These are phyloP conservation scores for Alternaria triticina DNA, from an alignment of 2,329 filamentous ascomycete species.

Conservation along the genomic window DNA sequence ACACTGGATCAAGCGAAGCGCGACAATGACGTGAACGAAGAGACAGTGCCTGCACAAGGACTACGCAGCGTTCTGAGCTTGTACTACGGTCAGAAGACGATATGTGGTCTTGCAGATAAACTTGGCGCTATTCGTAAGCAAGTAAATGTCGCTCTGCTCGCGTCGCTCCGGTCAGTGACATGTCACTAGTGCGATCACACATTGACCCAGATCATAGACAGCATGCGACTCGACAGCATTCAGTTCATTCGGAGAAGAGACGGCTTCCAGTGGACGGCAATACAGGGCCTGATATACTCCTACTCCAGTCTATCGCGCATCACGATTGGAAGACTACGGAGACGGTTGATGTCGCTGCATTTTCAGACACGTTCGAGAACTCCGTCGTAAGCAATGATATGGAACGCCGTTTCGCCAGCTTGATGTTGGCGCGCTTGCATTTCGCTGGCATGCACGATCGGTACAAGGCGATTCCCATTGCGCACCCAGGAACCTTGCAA, in stretches of 20 bases:
- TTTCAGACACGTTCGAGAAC: neutral
- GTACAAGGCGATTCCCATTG: slow-evolving; percentile 5
- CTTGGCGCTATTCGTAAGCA: slow-evolving; percentile 5
- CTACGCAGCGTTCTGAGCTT: neutral
- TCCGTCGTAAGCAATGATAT: neutral
- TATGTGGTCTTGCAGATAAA: neutral
- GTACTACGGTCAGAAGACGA: neutral
- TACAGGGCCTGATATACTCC: neutral
- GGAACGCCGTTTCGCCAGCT: neutral
- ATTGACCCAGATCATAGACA: neutral
- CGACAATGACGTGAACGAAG: neutral
- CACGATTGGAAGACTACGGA: neutral
- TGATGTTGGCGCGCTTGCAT: neutral
- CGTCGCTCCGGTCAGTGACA: slow-evolving; percentile 10
- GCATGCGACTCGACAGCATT: neutral
- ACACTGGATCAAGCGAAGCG: neutral
- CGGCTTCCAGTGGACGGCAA: neutral
- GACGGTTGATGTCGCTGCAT: neutral
- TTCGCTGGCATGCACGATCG: slow-evolving; percentile 8
- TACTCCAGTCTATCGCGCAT: neutral
- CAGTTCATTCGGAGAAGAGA: neutral
- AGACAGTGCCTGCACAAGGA: neutral
- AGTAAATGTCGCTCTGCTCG: slow-evolving; percentile 14
- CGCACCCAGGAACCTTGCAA: slow-evolving; percentile 10
- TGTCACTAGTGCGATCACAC: neutral